A percentile compares a stretch with the other conserved stretches of the same genome.
Conservation (phyloP, 2,329 filamentous ascomycete genomes). For the Fusarium buharicum region DNA sequence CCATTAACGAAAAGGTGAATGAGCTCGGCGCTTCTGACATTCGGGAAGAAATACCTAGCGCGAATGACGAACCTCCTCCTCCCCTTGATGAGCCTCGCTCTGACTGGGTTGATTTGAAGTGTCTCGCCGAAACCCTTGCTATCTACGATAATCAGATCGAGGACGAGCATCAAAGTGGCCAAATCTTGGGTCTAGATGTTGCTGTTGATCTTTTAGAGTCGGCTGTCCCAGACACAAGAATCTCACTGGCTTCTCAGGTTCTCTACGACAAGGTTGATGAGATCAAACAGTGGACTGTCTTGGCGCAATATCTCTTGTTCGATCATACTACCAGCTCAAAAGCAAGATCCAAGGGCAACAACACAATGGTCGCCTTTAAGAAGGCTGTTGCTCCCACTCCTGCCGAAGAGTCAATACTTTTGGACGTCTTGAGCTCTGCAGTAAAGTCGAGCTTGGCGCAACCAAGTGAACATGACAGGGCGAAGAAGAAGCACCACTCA, state of each 20-base stretch:
- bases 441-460: conserved; percentile 79
- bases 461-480: conserved; percentile 71
- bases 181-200: conserved; percentile 59
- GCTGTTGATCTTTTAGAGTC: conserved; percentile 69
- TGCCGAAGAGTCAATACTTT: conserved; percentile 82
- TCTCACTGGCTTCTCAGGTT: conserved; percentile 85
- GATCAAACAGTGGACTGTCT: conserved; percentile 84
- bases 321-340: conserved; percentile 80
- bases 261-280: conserved; percentile 85
- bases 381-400: conserved; percentile 77
- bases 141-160: conserved; percentile 80
- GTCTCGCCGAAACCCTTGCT: conserved; percentile 83
- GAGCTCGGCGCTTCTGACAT: conserved; percentile 83
- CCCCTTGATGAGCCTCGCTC: conserved; percentile 79
- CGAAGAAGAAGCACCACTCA: conserved; percentile 66
- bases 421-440: conserved; percentile 86
- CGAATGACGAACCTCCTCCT: conserved; percentile 78
- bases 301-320: conserved; percentile 90
- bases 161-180: conserved; percentile 64
- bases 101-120: conserved; percentile 93
- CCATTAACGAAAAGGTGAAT: conserved; percentile 81
- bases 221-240: conserved; percentile 78
- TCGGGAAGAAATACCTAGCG: conserved; percentile 76
- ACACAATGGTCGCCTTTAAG: conserved; percentile 71
- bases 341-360: conserved; percentile 61